These are phyloP conservation scores for Aspergillus versicolor DNA, from an alignment of 2,329 filamentous ascomycete genomes.

Conservation along the genomic window DNA sequence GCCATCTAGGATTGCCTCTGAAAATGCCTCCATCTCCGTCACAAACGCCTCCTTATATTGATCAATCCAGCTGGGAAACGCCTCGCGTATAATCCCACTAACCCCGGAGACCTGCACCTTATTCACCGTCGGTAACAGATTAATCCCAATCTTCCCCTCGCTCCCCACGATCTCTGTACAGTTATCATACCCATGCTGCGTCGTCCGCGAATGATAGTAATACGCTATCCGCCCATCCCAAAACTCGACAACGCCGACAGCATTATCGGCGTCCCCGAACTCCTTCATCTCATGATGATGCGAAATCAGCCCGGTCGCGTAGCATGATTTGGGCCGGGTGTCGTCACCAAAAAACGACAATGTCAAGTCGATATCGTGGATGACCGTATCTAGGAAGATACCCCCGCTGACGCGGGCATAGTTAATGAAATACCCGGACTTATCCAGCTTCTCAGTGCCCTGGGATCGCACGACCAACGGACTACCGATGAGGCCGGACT, in stretches of 20 bases:
- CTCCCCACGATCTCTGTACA: constrained; percentile 68
- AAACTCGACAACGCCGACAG: constrained; percentile 65
- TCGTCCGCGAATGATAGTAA: constrained; percentile 64
- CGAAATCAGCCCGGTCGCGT: constrained; percentile 58
- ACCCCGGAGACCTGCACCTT: constrained; percentile 58
- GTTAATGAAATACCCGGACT: constrained; percentile 65
- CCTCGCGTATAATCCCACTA: constrained; percentile 57
- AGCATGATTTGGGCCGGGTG: constrained; percentile 53
- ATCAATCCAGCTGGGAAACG: constrained; percentile 63
- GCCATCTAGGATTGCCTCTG: constrained; percentile 57
- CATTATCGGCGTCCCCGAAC: constrained; percentile 62
- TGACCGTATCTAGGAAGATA: constrained; percentile 69
- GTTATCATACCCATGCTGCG: constrained; percentile 67
- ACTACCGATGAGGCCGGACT: constrained; percentile 58
- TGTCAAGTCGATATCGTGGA: constrained; percentile 68
- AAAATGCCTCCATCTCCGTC: constrained; percentile 64
- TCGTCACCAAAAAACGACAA: constrained; percentile 63
- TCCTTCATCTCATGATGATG: constrained; percentile 58
- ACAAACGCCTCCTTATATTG: constrained; percentile 65
- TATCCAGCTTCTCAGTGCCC: constrained; percentile 66
- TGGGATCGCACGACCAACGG: constrained; percentile 63
- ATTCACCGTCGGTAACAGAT: constrained; percentile 54
- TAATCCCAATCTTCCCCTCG: constrained; percentile 62
- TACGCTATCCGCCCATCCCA: constrained; percentile 63
- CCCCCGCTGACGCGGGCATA: constrained; percentile 66